Conservation (phyloP, 1,284 basidiomycete species). For the Thecaphora thlaspeos region DNA sequence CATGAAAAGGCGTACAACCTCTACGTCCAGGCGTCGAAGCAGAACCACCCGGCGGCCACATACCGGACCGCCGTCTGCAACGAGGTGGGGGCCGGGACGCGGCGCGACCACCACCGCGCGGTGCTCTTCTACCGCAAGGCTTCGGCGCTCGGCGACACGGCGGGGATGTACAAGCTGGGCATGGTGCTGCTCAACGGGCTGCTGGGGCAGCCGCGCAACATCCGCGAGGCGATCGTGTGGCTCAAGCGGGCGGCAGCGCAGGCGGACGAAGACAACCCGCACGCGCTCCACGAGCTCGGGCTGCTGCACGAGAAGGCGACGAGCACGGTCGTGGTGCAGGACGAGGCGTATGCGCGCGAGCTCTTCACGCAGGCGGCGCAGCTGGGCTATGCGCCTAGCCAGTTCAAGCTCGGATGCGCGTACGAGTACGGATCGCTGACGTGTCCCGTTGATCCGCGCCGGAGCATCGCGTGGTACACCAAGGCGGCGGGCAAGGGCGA, state of each 20-base stretch:
- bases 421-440: conserved; percentile 88
- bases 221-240: conserved; percentile 91
- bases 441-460: conserved; percentile 86
- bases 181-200: conserved; percentile 88
- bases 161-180: conserved; percentile 98
- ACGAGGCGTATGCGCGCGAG: conserved; percentile 78
- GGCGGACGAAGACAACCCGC: conserved; percentile 97
- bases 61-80: conserved; percentile 99
- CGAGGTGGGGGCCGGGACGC: conserved; percentile 98
- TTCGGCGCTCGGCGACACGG: conserved; percentile 89
- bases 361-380: conserved; percentile 90
- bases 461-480: conserved; percentile 97
- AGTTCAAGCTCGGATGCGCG: conserved; percentile 91
- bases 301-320: conserved; percentile 72
- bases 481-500: conserved; percentile 94
- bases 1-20: conserved; percentile 97
- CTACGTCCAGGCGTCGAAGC: conserved; percentile 96
- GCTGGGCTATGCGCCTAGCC: conserved; percentile 86
- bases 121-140: conserved; percentile 96
- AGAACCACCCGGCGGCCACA: conserved; percentile 90
- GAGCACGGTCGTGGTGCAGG: conserved; percentile 61
- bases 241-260: conserved; percentile 90
- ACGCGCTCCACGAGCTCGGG: conserved; percentile 94
- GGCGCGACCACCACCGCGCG: conserved; percentile 80
- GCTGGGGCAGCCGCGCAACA: conserved; percentile 79